Conservation (phyloP, 129 eudicot genomes). For the Lonicera japonica region DNA sequence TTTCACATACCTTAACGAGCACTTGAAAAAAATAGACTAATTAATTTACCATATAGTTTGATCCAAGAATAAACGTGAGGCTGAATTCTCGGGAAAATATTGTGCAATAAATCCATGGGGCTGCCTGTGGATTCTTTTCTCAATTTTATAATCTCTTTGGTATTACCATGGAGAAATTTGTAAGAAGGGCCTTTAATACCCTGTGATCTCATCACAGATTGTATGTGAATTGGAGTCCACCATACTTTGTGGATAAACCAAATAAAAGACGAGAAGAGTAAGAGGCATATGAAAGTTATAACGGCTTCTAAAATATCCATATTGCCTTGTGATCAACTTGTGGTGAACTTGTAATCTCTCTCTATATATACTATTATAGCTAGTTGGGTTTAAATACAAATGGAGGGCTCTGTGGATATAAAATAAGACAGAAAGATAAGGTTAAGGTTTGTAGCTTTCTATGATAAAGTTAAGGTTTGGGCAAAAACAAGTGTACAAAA, state of each 20-base stretch:
- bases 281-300: slow-evolving; percentile 1
- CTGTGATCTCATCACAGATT: slow-evolving; percentile 23
- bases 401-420: too few relatives aligned
- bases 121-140: slow-evolving; percentile 11
- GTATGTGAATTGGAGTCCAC: slow-evolving; percentile 32
- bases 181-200: slow-evolving; percentile 53
- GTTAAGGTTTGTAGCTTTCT: too few relatives aligned
- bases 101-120: slow-evolving; percentile 29
- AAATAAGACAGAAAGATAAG: too few relatives aligned
- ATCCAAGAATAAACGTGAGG: slow-evolving; percentile 42
- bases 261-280: neutral
- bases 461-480: too few relatives aligned
- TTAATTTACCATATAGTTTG: slow-evolving; percentile 35
- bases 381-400: too few relatives aligned
- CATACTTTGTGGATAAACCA: slow-evolving; percentile 29
- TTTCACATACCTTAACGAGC: neutral
- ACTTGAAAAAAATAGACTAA: neutral
- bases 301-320: neutral
- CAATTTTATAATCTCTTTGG: slow-evolving; percentile 35
- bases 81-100: slow-evolving; percentile 28
- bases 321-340: neutral
- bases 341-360: too few relatives aligned
- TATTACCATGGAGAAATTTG: slow-evolving; percentile 41
- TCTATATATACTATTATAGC: too few relatives aligned
- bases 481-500: too few relatives aligned